Base-by-base conservation (phyloP, 805 yeast genomes). In the Lachancea sp. region DNA sequence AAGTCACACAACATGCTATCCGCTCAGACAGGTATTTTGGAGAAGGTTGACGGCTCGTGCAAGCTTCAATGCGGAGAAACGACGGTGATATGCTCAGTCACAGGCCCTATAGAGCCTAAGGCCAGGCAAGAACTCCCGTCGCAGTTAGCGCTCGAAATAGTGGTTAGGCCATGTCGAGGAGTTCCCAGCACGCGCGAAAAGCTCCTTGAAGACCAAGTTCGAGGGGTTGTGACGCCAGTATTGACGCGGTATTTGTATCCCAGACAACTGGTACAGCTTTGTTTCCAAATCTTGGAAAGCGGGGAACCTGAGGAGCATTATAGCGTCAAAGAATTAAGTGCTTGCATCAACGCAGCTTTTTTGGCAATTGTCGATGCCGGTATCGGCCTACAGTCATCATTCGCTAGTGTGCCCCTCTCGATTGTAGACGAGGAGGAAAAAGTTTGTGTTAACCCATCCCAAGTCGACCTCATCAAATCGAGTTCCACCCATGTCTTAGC, bases 91-190 rank as follows among this genome's bases (percentile, higher is more conserved):
- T 77, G 81, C 31, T 78, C 96, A 0, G 89, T 90, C 1, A 74
- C 89, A 1, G 98, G 98, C 0, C 98, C 98, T 0, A 73, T 90
- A 22, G 97, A 90, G 54, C 80, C 86, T 8, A 82, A 80, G 57
- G 63, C 77, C 11, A 74, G 90, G 50, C 95, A 88, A 56, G 97
- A 90, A 58, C 61, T 80, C 24, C 96, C 97, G 8, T 80, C 83
- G 12, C 68, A 71, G 33, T 81, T 90, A 12, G 78, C 85, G 13
- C 59, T 92, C 13, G 96, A 88, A 59, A 72, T 92, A 6, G 74
- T 77, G 16, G 78, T 89, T 2, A 69, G 88, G 29, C 96, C 97
- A 1, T 77, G 82, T 17, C 65, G 69, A 11, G 97, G 97, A 1
- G 71, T 81, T 2, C 72, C 94, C 5, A 71, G 72, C 56, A 69